phyloP scores from a whole-genome alignment of 2,329 filamentous ascomycete species.

The Ceratocystis diversiconidia region DNA sequence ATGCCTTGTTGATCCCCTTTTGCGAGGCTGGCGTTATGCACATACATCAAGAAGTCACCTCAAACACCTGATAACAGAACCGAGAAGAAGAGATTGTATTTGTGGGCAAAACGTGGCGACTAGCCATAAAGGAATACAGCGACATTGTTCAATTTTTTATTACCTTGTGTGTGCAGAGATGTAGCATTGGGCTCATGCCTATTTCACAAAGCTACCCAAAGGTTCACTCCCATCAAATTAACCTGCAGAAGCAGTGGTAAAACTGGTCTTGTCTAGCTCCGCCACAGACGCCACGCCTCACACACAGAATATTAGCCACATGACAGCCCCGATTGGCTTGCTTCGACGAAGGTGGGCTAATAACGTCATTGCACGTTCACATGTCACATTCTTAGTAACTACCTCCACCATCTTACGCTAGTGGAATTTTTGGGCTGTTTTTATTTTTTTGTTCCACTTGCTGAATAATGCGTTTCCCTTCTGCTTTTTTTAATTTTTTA shows the following conservation, averaged over 20 bases:
- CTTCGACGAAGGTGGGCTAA: not conserved
- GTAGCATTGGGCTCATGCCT: not conserved
- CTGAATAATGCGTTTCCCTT: not conserved
- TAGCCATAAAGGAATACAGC: not conserved
- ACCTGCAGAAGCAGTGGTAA: not conserved
- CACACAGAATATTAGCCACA: not conserved
- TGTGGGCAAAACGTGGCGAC: not conserved
- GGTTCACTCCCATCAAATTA: too few relatives aligned
- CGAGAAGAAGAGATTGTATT: not conserved
- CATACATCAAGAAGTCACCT: not conserved
- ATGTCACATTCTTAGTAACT: not conserved
- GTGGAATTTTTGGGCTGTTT: not conserved
- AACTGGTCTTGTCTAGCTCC: not conserved
- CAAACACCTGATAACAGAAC: not conserved
- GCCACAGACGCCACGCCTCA: slow-evolving; percentile 1
- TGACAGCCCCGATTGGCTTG: not conserved
- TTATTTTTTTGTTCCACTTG: not conserved
- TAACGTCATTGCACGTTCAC: not conserved
- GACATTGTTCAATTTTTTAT: not conserved
- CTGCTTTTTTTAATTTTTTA: too few relatives aligned
- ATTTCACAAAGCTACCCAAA: not conserved
- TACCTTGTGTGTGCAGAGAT: not conserved
- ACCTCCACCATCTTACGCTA: not conserved
- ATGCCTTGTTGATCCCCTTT: not conserved
- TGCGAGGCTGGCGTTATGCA: not conserved